These are phyloP conservation scores for Gonapodya sp. DNA, from an alignment of 192 early-diverging fungal genomes.

Conservation along the genomic window DNA sequence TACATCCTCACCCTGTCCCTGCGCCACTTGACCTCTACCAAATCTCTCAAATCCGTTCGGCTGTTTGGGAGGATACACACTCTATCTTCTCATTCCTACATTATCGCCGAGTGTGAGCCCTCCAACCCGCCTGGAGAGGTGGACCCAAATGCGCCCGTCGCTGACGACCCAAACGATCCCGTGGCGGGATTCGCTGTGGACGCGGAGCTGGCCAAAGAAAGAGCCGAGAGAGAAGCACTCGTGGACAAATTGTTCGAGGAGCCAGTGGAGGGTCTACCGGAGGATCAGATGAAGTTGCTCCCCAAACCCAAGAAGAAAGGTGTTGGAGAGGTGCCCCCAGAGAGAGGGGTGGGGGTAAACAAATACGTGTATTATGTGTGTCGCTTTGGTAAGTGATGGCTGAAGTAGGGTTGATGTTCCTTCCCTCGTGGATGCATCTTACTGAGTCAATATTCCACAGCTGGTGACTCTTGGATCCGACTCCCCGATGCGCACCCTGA, in stretches of 20 bases:
- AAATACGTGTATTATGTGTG: conserved; percentile 53
- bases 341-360: conserved; percentile 39
- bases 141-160: not conserved
- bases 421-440: not conserved
- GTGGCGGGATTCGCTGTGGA: not conserved
- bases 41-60: conserved; percentile 43
- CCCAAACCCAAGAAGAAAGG: conserved; percentile 31
- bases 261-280: conserved; percentile 10
- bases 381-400: conserved; percentile 25
- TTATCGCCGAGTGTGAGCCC: conserved; percentile 44
- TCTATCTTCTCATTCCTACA: conserved; percentile 26
- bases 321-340: conserved; percentile 25
- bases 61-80: conserved; percentile 47
- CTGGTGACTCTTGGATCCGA: conserved; percentile 40
- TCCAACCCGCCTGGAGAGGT: conserved; percentile 17
- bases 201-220: conserved; percentile 17
- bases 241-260: not conserved
- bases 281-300: conserved; percentile 16
- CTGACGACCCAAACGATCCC: not conserved
- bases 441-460: conserved; percentile 11
- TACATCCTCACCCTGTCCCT: conserved; percentile 44
- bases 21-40: conserved; percentile 34
- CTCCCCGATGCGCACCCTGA: conserved; percentile 50
- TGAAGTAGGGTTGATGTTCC: not conserved
- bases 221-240: conserved; percentile 17